Evolutionary conservation across 345 rosid species (phyloP).

Genomic region (Psidium guajava): DNA sequence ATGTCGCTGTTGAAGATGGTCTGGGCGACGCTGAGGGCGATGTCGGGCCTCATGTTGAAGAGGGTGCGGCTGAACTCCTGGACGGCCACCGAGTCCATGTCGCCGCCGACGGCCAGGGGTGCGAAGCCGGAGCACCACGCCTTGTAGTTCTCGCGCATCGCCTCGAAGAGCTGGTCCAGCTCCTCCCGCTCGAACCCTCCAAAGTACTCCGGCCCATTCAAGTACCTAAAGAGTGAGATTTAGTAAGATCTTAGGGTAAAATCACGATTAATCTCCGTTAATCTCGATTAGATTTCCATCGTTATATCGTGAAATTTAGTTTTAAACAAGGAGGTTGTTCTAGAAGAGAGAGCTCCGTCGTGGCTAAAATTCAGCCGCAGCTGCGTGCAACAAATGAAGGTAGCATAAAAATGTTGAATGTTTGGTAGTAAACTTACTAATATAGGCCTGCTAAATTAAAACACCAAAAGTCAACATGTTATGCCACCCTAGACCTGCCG

Average conservation of each 20-base stretch:
- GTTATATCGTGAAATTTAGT: neutral
- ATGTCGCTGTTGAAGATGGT: conserved; percentile 72
- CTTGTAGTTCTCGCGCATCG: conserved; percentile 64
- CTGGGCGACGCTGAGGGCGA: conserved; percentile 60
- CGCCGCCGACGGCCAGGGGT: conserved; percentile 76
- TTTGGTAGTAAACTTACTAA: too few relatives aligned
- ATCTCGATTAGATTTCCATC: neutral
- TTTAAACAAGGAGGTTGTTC: neutral
- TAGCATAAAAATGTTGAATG: neutral
- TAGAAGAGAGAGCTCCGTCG: neutral
- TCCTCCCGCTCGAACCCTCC: conserved; percentile 91
- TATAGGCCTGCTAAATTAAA: too few relatives aligned
- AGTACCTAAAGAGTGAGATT: conserved; percentile 20
- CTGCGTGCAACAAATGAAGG: neutral
- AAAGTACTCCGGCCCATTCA: conserved; percentile 69
- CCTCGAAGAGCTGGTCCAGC: conserved; percentile 63
- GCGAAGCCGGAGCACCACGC: conserved; percentile 94
- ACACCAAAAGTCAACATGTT: too few relatives aligned
- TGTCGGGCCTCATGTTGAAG: conserved; percentile 95
- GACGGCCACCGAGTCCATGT: conserved; percentile 76
- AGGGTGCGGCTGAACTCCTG: conserved; percentile 93
- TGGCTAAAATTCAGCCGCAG: neutral
- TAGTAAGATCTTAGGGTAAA: neutral
- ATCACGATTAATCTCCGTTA: neutral
- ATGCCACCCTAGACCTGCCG: neutral